These are phyloP conservation scores for Fusarium sp. DNA, from an alignment of 2,329 filamentous ascomycete species.

Conservation along the genomic window DNA sequence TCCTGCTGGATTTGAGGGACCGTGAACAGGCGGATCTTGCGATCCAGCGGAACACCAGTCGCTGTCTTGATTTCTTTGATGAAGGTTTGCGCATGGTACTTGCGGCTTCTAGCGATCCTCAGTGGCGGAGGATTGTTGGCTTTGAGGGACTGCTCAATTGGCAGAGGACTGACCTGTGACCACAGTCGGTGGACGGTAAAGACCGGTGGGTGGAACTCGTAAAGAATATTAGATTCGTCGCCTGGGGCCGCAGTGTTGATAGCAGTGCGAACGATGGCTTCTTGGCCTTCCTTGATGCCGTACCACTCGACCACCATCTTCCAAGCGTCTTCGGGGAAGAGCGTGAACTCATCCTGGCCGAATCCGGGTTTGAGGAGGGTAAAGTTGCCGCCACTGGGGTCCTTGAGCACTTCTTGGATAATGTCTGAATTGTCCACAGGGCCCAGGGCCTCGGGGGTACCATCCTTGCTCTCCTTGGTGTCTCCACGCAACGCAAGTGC, in stretches of 20 bases:
- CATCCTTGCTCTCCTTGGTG: conserved; percentile 66
- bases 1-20: conserved; percentile 59
- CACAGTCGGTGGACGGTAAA: conserved; percentile 87
- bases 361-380: conserved; percentile 78
- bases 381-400: conserved; percentile 66
- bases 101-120: conserved; percentile 76
- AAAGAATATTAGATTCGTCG: conserved; percentile 74
- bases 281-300: conserved; percentile 75
- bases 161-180: conserved; percentile 66
- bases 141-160: conserved; percentile 68
- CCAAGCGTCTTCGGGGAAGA: conserved; percentile 85
- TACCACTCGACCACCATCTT: conserved; percentile 85
- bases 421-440: conserved; percentile 90
- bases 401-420: conserved; percentile 68
- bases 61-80: conserved; percentile 77
- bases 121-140: conserved; percentile 70
- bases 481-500: conserved; percentile 74
- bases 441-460: conserved; percentile 72
- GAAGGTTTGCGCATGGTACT: conserved; percentile 78
- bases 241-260: conserved; percentile 76
- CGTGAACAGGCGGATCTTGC: conserved; percentile 82
- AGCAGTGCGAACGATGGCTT: conserved; percentile 78
- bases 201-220: conserved; percentile 85
- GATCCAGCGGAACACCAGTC: conserved; percentile 72
- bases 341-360: conserved; percentile 76